Percentiles rank a stretch among this genome's conserved stretches.
Conservation (phyloP, 2,329 filamentous ascomycete genomes). For the Penicillium sp. region DNA sequence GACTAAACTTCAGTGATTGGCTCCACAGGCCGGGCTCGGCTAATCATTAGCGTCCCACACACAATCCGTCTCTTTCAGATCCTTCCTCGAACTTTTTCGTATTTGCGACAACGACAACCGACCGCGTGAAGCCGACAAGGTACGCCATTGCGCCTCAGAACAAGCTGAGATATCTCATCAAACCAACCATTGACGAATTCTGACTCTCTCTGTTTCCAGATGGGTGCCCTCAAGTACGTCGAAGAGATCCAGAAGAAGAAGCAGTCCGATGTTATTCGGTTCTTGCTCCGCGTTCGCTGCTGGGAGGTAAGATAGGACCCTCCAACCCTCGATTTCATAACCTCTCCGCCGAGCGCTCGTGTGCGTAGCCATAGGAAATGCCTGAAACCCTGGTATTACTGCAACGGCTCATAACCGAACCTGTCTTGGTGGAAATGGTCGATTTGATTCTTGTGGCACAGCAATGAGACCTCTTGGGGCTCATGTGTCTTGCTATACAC, state of each 20-base stretch:
- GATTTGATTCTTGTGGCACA: constrained; percentile 40
- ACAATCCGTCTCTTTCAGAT: constrained; percentile 30
- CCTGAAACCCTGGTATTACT: constrained; percentile 26
- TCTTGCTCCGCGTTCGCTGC: constrained; percentile 99
- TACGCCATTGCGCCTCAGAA: constrained; percentile 21
- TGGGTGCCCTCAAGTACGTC: constrained; percentile 99
- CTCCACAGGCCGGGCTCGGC: constrained; percentile 26
- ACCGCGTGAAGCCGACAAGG: constrained; percentile 42
- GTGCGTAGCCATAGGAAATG: constrained; percentile 31
- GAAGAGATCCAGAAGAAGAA: constrained; percentile 99
- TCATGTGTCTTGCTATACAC: constrained; percentile 75
- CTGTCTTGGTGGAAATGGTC: constrained; percentile 32
- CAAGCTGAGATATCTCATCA: too few species aligned
- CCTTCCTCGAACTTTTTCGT: constrained; percentile 31
- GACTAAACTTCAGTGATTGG: constrained; percentile 15
- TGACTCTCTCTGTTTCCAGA: constrained; percentile 47
- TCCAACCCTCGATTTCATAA: constrained; percentile 32
- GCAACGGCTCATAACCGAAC: constrained; percentile 26
- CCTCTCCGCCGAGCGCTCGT: constrained; percentile 34
- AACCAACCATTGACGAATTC: not conserved
- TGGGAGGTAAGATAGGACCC: constrained; percentile 69
- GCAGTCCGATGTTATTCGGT: constrained; percentile 99
- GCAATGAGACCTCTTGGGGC: constrained; percentile 22
- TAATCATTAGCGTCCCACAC: constrained; percentile 42
- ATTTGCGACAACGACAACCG: constrained; percentile 39